These are phyloP conservation scores for Ceratocystiopsis minuta DNA, from an alignment of 2,329 filamentous ascomycete species.

Conservation along the genomic window DNA sequence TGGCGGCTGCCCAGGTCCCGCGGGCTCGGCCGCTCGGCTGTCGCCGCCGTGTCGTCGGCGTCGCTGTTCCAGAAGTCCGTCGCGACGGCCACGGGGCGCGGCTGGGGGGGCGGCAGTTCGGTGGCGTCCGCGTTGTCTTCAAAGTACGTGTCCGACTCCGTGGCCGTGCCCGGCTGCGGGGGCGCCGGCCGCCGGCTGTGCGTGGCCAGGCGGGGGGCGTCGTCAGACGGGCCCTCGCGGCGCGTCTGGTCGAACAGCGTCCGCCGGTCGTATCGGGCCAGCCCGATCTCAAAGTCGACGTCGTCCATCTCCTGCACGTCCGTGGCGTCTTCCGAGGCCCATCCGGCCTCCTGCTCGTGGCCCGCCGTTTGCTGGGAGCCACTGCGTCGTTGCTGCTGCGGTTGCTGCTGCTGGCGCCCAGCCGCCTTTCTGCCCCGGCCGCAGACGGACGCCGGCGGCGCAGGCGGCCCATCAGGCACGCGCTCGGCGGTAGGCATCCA, in stretches of 20 bases:
- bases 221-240: conserved; percentile 74
- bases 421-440: conserved; percentile 31
- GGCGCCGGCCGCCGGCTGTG: conserved; percentile 53
- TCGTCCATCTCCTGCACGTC: conserved; percentile 87
- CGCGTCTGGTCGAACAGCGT: conserved; percentile 83
- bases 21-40: conserved; percentile 28
- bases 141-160: too few relatives aligned
- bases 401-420: conserved; percentile 16
- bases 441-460: too few relatives aligned
- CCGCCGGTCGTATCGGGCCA: conserved; percentile 90
- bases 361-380: too few relatives aligned
- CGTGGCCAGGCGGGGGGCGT: conserved; percentile 74
- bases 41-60: conserved; percentile 38
- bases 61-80: conserved; percentile 57
- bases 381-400: too few relatives aligned
- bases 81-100: conserved; percentile 12
- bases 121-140: too few relatives aligned
- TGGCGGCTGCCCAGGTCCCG: conserved; percentile 33
- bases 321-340: conserved; percentile 90
- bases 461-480: too few relatives aligned
- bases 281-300: conserved; percentile 78
- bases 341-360: conserved; percentile 46
- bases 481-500: too few relatives aligned
- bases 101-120: too few relatives aligned
- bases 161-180: conserved; percentile 41